Base-by-base conservation (phyloP, 2,329 filamentous ascomycete genomes). In the Colletotrichum karsti region DNA sequence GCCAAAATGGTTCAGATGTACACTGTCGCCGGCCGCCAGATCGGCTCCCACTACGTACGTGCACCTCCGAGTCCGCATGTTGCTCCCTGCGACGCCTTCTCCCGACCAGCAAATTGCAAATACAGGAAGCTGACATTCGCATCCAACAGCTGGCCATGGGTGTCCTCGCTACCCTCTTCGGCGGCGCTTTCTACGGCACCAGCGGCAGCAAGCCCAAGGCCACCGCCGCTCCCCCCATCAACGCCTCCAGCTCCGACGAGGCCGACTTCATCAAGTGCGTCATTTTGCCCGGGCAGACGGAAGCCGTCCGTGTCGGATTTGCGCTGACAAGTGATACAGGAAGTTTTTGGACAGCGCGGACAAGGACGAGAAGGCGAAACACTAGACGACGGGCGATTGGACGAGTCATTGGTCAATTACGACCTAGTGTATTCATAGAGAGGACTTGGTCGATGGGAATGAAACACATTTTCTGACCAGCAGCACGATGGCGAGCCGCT, bases 201-300 rank as follows among this genome's bases (percentile, higher is more conserved):
- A 84, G 87, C 69, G 77, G 82, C 76, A 83, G 82, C 78, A 83
- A 81, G 77, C 75, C 76, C 72, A 68, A 77, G 72, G 80, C 80
- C 71, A 73, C 78, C 54, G 81, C 83, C 67, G 77, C 84, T 55
- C 88, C 88, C 70, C 88, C 88, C 56, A 88, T 90, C 83, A 89
- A 90, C 78, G 88, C 88, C 68, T 84, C 86, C 58, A 88, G 83
- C 81, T 83, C 87, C 74, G 88, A 89, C 76, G 88, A 90, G 82
- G 87, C 85, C 78, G 86, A 89, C 77, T 90, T 90, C 80, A 89
- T 90, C 83, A 88, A 89, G 88, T 90, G 79, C 82, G 85, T 69
- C 30, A 54, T 58, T 53, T 58, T 28, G 20, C 53, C 54, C 15
- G 53, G 30, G 12, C 30, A 30, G 20, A 26, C 12, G n/a, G 53